Percentiles rank a stretch among this genome's conserved stretches.
Evolutionary conservation across 106 monocot species (phyloP).

Genomic region (Dendrobium officinale): DNA sequence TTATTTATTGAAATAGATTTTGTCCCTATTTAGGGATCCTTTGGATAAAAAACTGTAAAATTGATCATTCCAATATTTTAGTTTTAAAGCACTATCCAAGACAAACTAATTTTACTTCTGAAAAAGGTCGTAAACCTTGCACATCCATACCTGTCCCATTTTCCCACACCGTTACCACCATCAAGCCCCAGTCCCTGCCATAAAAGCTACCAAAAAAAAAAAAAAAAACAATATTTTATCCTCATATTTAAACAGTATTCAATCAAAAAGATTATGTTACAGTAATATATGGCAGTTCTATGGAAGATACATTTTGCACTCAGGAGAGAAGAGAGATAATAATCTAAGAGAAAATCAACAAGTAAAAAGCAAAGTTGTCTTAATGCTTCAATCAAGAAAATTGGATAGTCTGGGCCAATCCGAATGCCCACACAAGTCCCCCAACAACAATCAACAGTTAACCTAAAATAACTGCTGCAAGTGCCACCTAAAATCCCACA

Average conservation of each 20-base stretch:
- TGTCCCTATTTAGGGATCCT: neutral
- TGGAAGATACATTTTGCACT: neutral
- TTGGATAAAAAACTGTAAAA: neutral
- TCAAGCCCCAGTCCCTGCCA: constrained; percentile 96
- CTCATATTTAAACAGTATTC: neutral
- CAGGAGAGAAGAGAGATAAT: neutral
- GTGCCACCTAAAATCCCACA: neutral
- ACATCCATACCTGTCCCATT: constrained; percentile 62
- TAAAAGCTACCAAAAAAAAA: constrained; percentile 37
- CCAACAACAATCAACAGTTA: neutral
- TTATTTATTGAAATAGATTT: neutral
- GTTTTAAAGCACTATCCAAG: neutral
- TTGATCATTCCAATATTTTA: neutral
- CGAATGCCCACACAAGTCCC: neutral
- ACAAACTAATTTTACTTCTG: neutral
- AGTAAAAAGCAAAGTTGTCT: constrained; percentile 1
- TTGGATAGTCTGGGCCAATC: neutral
- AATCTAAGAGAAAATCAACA: neutral
- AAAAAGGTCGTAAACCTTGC: neutral
- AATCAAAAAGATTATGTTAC: constrained; percentile 3
- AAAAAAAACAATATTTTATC: neutral
- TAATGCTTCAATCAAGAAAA: neutral
- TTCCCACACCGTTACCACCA: constrained; percentile 55
- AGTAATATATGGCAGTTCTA: neutral
- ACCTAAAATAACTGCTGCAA: neutral